Base-by-base conservation (phyloP, 306 rosid genomes). In the Dicorynia guianensis region DNA sequence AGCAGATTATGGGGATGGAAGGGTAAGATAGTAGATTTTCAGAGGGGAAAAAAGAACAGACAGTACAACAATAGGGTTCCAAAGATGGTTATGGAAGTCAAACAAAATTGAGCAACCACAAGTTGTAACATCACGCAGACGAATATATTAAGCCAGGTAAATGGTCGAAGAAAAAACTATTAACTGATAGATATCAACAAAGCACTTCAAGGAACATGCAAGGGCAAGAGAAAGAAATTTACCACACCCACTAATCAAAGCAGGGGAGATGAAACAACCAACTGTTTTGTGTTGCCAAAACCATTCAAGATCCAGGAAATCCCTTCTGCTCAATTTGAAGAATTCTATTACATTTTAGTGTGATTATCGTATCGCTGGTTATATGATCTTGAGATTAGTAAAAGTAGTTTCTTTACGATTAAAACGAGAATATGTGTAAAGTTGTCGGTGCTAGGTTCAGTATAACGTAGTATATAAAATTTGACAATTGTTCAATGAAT, bases 141-240 rank as follows among this genome's bases (percentile, higher is more conserved):
- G n/a, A n/a, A n/a, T n/a, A n/a, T n/a, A 25, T 11, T 54, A 79
- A 73, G 49, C 69, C 55, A 34, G 18, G 17, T 4, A 25, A 67
- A 69, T 44, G 19, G 0, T 25, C 0, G 11, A 68, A 30, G 4
- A 15, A 73, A 17, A 67, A 36, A 38, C 0, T 4, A 15, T 43
- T 11, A 53, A 12, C 0, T 9, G 0, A 58, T 14, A 15, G 7
- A 2, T 8, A 19, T 39, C 11, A 36, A 58, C 33, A 20, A 6
- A 14, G 59, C 48, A 53, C 14, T 34, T 64, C 3, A 64, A 55
- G 8, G 9, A 0, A 25, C 49, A 55, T 39, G 20, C 11, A 52
- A 63, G 34, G 15, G 8, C 49, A 72, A 50, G 15, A 46, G 7
- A 0, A 7, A 44, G 52, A 46, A 73, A 46, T 17, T 52, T 53